A percentile compares a stretch with the other conserved stretches of the same genome.
Evolutionary conservation across 2,329 filamentous ascomycete species (phyloP).

Genomic region (Hymenoscyphus linearis): DNA sequence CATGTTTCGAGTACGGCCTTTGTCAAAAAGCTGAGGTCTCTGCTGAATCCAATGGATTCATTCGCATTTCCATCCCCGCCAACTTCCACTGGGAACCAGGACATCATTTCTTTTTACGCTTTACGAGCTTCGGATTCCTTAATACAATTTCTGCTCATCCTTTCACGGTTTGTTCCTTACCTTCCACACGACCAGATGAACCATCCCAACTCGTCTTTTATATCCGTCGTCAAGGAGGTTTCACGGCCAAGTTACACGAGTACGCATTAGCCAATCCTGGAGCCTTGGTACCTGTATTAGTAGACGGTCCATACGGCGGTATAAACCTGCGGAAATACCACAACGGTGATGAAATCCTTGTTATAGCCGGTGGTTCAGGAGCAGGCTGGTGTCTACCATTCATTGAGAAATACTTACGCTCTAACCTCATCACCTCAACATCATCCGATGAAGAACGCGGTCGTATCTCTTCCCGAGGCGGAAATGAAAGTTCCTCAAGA

Average conservation of each 20-base stretch:
- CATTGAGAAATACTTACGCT: conserved; percentile 2
- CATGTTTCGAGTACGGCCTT: conserved; percentile 79
- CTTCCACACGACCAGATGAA: neutral
- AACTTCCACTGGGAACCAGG: conserved; percentile 78
- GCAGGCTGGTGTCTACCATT: conserved; percentile 12
- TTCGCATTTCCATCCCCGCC: conserved; percentile 87
- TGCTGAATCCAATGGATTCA: conserved; percentile 80
- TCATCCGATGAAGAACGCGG: neutral
- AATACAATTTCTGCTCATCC: conserved; percentile 76
- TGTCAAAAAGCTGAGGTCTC: conserved; percentile 70
- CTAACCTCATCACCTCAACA: neutral
- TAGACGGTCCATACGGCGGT: conserved; percentile 18
- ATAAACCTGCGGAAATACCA: conserved; percentile 2
- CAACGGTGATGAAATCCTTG: conserved; percentile 5
- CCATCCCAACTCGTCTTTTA: conserved; percentile 11
- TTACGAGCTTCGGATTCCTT: conserved; percentile 67
- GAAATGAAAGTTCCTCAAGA: neutral
- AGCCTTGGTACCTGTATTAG: conserved; percentile 6
- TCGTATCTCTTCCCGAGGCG: neutral
- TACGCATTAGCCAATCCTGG: neutral
- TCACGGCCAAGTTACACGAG: conserved; percentile 7
- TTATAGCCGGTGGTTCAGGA: conserved; percentile 14
- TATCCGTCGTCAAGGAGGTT: conserved; percentile 6
- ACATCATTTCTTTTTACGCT: conserved; percentile 87
- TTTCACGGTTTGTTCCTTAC: conserved; percentile 81